Base-by-base conservation (phyloP, 495 filamentous ascomycete species). In the Penicillium macrosclerotiorum region DNA sequence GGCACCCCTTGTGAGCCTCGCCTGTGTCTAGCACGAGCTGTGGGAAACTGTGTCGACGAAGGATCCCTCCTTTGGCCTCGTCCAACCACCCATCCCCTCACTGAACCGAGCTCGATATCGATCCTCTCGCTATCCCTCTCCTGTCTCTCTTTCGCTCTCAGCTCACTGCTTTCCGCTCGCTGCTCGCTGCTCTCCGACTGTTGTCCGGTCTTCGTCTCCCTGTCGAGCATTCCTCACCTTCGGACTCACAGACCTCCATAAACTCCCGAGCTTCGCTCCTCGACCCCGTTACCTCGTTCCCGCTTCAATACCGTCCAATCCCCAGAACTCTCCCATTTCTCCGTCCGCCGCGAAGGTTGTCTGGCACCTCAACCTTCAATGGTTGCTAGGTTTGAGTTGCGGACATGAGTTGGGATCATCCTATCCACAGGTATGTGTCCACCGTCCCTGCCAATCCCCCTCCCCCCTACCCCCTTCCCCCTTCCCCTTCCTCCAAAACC, bases 321-420 rank as follows among this genome's bases (percentile, higher is more conserved):
- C 33, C 31, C 45, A 45, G 51, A 45, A 45, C 57, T 54, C 47
- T 49, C 37, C 35, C 42, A 38, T 14, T 13, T 39, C 25, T 25
- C 30, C 16, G 16, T 11, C 24, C 38, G 23, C 44, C 31, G 40
- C 35, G 39, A 59, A 56, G 59, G 64, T 69, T 67, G 59, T 63
- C 65, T 65, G 64, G 62, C 65, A 60, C 60, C 54, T 68, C 49
- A 49, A 52, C 58, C 47, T 64, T 68, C 56, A 56, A 71, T 71
- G 66, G 62, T 73, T 69, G 67, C 67, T 61, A 55, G 65, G 65
- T 59, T 51, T 55, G 46, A 55, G 59, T 68, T 70, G 68, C 69
- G 67, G 69, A 69, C 64, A 89, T 89, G 85, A 89, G 81, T 80
- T 86, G 80, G 77, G 84, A 88, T 75, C 77, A 82, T 65, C 76